These are phyloP conservation scores for Leccinum rimulosum DNA, from an alignment of 768 basidiomycete species.

Conservation along the genomic window DNA sequence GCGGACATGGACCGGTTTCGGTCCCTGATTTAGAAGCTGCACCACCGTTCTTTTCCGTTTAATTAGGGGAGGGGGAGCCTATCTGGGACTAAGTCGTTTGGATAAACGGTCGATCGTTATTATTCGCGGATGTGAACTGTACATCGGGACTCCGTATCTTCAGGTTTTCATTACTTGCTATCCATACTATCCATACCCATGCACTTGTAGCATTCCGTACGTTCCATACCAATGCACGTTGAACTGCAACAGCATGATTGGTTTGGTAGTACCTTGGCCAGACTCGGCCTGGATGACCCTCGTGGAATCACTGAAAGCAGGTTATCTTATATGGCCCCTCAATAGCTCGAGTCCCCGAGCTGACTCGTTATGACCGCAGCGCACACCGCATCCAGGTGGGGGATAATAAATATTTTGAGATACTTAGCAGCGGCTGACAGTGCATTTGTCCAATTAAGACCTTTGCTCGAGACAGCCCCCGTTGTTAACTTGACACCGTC, in stretches of 20 bases:
- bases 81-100: slow-evolving; percentile 5
- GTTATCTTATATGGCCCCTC: neutral
- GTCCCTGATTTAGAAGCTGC: slow-evolving; percentile 16
- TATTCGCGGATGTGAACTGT: slow-evolving; percentile 8
- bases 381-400: neutral
- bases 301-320: slow-evolving; percentile 5
- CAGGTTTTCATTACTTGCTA: slow-evolving; percentile 1
- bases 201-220: neutral
- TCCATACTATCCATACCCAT: neutral
- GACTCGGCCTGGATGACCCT: neutral
- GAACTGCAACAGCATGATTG: neutral
- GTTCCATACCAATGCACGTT: neutral
- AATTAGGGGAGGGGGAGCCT: neutral
- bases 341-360: neutral
- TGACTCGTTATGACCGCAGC: neutral
- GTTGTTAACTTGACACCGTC: neutral
- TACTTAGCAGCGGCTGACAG: neutral
- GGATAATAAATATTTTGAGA: neutral
- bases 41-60: slow-evolving; percentile 4
- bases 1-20: slow-evolving; percentile 6
- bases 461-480: neutral
- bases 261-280: slow-evolving; percentile 6
- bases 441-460: neutral
- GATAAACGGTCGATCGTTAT: slow-evolving; percentile 6
- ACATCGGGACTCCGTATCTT: slow-evolving; percentile 6